Evolutionary conservation across 2,329 filamentous ascomycete genomes (phyloP).

Genomic region (Huntiella bhutanensis): DNA sequence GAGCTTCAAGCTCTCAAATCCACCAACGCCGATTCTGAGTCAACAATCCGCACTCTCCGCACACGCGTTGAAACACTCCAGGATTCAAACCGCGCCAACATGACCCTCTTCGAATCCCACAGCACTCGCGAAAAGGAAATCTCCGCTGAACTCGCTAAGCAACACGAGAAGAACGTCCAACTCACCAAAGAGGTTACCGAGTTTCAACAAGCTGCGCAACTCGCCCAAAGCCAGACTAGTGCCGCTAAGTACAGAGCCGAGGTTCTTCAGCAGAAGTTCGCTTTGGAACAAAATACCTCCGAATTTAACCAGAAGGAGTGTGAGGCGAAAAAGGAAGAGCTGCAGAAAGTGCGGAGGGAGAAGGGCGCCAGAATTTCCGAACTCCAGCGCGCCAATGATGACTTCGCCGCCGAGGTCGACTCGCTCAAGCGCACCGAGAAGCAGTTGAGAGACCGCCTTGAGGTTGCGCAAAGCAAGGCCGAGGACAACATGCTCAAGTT

Average conservation of each 20-base stretch:
- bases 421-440: slow-evolving; percentile 62
- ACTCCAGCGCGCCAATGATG: slow-evolving; percentile 74
- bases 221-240: slow-evolving; percentile 58
- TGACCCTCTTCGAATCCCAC: slow-evolving; percentile 79
- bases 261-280: slow-evolving; percentile 73
- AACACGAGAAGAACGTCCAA: slow-evolving; percentile 74
- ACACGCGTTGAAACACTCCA: slow-evolving; percentile 75
- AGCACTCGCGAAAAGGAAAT: slow-evolving; percentile 70
- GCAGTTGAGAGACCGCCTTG: slow-evolving; percentile 59
- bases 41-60: slow-evolving; percentile 57
- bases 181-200: slow-evolving; percentile 64
- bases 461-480: slow-evolving; percentile 68
- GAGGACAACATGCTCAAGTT: slow-evolving; percentile 68
- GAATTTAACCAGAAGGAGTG: slow-evolving; percentile 89
- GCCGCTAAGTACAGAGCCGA: slow-evolving; percentile 83
- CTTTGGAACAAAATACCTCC: slow-evolving; percentile 70
- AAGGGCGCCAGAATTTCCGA: slow-evolving; percentile 80
- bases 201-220: slow-evolving; percentile 69
- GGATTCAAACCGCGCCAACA: slow-evolving; percentile 75
- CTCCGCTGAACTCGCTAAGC: slow-evolving; percentile 66
- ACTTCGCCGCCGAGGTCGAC: slow-evolving; percentile 59
- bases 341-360: slow-evolving; percentile 81
- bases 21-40: slow-evolving; percentile 52
- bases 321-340: slow-evolving; percentile 73
- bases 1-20: slow-evolving; percentile 65